A percentile compares a stretch with the other conserved stretches of the same genome.
Conservation (phyloP, 192 early-diverging fungal genomes). For the Diversispora epigaea region DNA sequence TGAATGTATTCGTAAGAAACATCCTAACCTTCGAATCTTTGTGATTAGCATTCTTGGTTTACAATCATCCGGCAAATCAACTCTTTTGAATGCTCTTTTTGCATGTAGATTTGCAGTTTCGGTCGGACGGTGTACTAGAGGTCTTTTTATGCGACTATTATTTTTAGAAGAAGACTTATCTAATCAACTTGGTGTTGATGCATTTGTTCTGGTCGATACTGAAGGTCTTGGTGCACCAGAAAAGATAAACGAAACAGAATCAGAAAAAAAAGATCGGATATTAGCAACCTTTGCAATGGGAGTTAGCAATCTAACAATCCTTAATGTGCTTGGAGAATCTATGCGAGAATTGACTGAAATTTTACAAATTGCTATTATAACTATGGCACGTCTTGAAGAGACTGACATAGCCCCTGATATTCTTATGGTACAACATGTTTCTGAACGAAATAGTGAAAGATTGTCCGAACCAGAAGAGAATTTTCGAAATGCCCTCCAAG, state of each 20-base stretch:
- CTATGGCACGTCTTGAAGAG: conserved; percentile 32
- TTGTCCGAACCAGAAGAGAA: conserved; percentile 3
- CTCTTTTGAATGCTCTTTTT: conserved; percentile 33
- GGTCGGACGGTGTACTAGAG: conserved; percentile 29
- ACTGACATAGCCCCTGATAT: conserved; percentile 30
- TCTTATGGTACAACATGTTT: conserved; percentile 32
- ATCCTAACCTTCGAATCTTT: conserved; percentile 14
- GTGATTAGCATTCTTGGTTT: conserved; percentile 30
- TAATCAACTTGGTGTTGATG: conserved; percentile 26
- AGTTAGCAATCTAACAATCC: conserved; percentile 30
- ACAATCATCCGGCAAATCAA: conserved; percentile 30
- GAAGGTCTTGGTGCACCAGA: conserved; percentile 32
- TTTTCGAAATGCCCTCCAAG: conserved; percentile 18
- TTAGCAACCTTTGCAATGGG: conserved; percentile 34
- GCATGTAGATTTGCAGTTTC: conserved; percentile 31
- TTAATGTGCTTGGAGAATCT: conserved; percentile 30
- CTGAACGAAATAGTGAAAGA: conserved; percentile 21
- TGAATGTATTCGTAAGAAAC: background rate
- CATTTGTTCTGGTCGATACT: conserved; percentile 28
- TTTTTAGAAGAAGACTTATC: conserved; percentile 15
- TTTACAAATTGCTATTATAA: conserved; percentile 31
- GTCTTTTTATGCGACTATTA: no score
- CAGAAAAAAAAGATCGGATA: conserved; percentile 29
- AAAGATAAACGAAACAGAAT: conserved; percentile 24
- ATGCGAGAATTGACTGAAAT: conserved; percentile 30